Base-by-base conservation (phyloP, 768 basidiomycete genomes). In the Boletus reticulatus region DNA sequence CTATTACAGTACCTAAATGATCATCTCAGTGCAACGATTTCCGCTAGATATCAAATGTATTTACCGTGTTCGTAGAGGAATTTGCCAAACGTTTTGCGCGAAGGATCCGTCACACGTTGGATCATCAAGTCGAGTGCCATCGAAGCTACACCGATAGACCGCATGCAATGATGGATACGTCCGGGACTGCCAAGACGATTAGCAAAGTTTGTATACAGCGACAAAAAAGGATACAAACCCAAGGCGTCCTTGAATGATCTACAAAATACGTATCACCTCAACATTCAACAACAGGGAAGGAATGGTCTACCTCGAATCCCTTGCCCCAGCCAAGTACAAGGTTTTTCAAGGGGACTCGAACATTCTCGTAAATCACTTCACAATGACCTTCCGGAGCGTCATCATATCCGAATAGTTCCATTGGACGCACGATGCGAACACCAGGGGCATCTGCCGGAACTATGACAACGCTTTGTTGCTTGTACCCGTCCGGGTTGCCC, bases 141-240 rank as follows among this genome's bases (percentile, higher is more conserved):
- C 57, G 88, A 84, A 1, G 97, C 97, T 20, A 82, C 82, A 20
- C 97, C 97, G 55, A 99, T 92, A 9, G 92, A 90, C 38, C 97
- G 86, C 97, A 99, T 99, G 78, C 96, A 97, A 68, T 95, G 92
- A 66, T 96, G 94, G 63, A 96, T 90, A 52, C 94, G 88, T n/a
- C 94, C 94, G 48, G 94, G 94, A 41, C 92, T 93, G 39, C 62
- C 45, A 47, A 39, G 32, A 44, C 37, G 8, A 36, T 59, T 2
- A 48, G 24, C 27, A 22, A 55, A 48, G 24, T 19, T 27, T 16
- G 2, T 22, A 4, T 22, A 4, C 36, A 4, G 51, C 31, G 16
- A 48, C 2, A 32, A 37, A 32, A 47, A 22, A 37, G 42, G 42
- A 52, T 12, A 65, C 80, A 45, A 68, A 89, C 90, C 94, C 95